Evolutionary conservation across 2,329 filamentous ascomycete genomes (phyloP).

Genomic region (Cladosporium sp.): DNA sequence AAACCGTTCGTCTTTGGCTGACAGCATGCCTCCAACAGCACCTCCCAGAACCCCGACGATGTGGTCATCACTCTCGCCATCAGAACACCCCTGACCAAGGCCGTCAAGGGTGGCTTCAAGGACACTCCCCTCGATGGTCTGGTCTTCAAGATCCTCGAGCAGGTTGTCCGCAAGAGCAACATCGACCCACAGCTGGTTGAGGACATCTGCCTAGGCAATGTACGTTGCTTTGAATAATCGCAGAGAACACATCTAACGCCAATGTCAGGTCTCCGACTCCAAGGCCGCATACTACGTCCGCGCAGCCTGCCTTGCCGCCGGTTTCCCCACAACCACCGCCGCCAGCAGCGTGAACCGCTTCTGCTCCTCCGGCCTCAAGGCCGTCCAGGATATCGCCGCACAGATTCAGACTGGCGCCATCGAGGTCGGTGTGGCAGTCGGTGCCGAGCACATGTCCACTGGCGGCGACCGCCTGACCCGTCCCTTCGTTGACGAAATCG

Average conservation of each 20-base stretch:
- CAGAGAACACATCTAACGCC: neutral
- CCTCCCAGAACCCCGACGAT: constrained; percentile 79
- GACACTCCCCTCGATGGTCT: constrained; percentile 87
- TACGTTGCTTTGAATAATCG: constrained; percentile 53
- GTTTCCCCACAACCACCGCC: constrained; percentile 84
- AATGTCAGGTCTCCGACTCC: constrained; percentile 65
- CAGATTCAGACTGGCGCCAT: constrained; percentile 77
- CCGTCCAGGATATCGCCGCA: constrained; percentile 90
- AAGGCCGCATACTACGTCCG: constrained; percentile 90
- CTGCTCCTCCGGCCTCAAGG: constrained; percentile 94
- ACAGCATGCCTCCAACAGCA: constrained; percentile 43
- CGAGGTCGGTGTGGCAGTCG: constrained; percentile 80
- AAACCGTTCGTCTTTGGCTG: constrained; percentile 10
- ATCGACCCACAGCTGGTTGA: constrained; percentile 34
- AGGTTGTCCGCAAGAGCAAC: constrained; percentile 36
- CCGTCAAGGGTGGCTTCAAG: constrained; percentile 88
- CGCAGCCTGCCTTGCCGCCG: constrained; percentile 81
- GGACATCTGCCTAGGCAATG: constrained; percentile 90
- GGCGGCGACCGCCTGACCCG: constrained; percentile 66
- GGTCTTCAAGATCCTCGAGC: constrained; percentile 74
- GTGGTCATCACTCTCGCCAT: constrained; percentile 91
- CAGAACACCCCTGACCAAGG: constrained; percentile 86
- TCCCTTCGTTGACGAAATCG: constrained; percentile 74
- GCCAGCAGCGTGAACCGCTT: constrained; percentile 88
- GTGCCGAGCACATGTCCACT: constrained; percentile 81